Evolutionary conservation across 345 rosid species (phyloP).

Genomic region (Eucalyptus grandis): DNA sequence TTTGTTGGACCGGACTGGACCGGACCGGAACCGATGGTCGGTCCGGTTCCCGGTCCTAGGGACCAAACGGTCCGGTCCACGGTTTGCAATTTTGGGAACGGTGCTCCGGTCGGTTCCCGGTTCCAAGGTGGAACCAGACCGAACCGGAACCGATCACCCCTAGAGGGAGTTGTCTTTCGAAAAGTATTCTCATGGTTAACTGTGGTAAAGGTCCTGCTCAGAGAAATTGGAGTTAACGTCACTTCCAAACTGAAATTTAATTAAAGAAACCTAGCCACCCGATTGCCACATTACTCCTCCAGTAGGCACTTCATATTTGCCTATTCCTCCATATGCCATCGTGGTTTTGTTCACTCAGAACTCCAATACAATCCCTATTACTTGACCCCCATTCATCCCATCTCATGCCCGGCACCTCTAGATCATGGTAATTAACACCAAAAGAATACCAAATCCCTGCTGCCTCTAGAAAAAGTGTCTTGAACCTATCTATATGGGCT

Average conservation of each 20-base stretch:
- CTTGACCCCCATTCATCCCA: background rate
- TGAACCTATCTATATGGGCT: background rate
- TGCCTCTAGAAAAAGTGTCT: background rate
- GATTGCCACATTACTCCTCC: background rate
- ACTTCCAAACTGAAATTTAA: background rate
- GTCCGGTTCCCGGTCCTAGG: no score
- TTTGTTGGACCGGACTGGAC: no score
- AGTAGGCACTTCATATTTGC: background rate
- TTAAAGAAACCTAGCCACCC: background rate
- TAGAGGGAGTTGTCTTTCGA: background rate
- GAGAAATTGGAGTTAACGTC: background rate
- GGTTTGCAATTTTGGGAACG: no score
- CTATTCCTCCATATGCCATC: background rate
- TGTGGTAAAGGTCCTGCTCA: background rate
- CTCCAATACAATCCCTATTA: background rate
- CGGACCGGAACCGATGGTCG: no score
- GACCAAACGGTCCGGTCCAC: no score
- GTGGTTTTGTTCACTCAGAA: background rate
- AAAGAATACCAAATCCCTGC: background rate
- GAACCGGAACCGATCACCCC: no score
- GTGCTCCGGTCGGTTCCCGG: no score
- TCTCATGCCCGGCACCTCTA: background rate
- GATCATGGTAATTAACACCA: background rate
- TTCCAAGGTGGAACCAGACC: no score
- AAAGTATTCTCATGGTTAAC: background rate